phyloP scores from a whole-genome alignment of 768 basidiomycete species.

The Neoboletus magnificus region DNA sequence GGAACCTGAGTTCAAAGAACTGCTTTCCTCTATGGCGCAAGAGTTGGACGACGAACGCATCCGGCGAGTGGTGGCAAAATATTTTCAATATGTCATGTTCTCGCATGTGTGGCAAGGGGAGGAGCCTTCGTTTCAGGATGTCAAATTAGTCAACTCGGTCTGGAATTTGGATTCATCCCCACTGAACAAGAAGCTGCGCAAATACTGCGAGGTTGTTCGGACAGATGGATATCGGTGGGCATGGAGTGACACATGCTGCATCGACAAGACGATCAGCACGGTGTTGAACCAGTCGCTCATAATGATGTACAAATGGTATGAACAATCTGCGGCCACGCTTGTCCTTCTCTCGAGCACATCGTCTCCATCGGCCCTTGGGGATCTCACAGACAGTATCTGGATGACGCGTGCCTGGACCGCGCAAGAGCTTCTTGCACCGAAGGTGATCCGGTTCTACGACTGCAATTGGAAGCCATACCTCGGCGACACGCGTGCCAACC shows the following conservation, averaged over 20 bases:
- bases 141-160: too few relatives aligned
- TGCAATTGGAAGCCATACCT: neutral
- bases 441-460: neutral
- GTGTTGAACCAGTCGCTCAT: neutral
- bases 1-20: neutral
- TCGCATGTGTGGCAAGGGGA: neutral
- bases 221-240: too few relatives aligned
- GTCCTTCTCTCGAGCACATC: neutral
- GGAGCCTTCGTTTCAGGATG: neutral
- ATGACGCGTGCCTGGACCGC: neutral
- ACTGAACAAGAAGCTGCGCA: too few relatives aligned
- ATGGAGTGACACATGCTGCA: neutral
- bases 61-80: neutral
- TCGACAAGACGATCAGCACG: neutral
- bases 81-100: slow-evolving; percentile 2
- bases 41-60: neutral
- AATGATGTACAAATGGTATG: neutral
- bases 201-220: too few relatives aligned
- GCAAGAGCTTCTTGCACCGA: neutral
- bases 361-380: neutral
- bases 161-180: too few relatives aligned
- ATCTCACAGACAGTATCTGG: neutral
- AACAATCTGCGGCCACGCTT: neutral
- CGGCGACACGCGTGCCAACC: neutral
- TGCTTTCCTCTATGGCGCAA: neutral